phyloP scores from a whole-genome alignment of 345 rosid species.

The Draba incana region DNA sequence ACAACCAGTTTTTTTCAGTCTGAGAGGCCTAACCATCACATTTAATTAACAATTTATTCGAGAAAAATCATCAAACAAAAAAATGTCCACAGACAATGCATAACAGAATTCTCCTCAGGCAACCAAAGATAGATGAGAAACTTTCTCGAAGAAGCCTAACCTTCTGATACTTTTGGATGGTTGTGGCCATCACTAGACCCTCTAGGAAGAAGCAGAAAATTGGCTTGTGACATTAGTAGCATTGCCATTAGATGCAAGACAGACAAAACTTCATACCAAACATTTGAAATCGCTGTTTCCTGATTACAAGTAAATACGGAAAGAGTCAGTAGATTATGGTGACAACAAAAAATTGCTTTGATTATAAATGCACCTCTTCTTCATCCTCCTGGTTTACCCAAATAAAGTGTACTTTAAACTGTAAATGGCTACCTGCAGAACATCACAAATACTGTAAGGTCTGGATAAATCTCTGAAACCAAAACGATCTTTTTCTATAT shows the following conservation, averaged over 20 bases:
- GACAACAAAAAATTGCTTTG: conserved; percentile 16
- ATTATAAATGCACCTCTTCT: conserved; percentile 61
- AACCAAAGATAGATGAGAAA: conserved; percentile 22
- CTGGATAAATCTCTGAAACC: conserved; percentile 28
- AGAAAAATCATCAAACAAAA: neutral
- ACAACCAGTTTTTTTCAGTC: conserved; percentile 16
- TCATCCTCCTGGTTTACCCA: conserved; percentile 99
- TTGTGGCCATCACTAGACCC: conserved; percentile 69
- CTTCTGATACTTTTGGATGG: conserved; percentile 93
- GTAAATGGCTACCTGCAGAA: conserved; percentile 69
- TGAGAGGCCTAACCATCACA: conserved; percentile 12
- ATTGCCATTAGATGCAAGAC: conserved; percentile 98
- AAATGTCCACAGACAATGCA: neutral
- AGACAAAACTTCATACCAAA: conserved; percentile 96
- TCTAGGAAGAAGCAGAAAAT: conserved; percentile 89
- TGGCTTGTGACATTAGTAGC: conserved; percentile 87
- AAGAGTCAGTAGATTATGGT: conserved; percentile 20
- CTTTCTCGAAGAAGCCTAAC: conserved; percentile 46
- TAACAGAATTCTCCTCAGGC: neutral
- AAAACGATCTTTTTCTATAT: conserved; percentile 7
- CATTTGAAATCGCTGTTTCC: conserved; percentile 88
- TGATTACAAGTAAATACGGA: conserved; percentile 45
- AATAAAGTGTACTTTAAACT: conserved; percentile 74
- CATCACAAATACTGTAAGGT: conserved; percentile 23
- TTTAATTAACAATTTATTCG: neutral